Conservation (phyloP, 345 rosid genomes). For the Eucalyptus erythrocorys region DNA sequence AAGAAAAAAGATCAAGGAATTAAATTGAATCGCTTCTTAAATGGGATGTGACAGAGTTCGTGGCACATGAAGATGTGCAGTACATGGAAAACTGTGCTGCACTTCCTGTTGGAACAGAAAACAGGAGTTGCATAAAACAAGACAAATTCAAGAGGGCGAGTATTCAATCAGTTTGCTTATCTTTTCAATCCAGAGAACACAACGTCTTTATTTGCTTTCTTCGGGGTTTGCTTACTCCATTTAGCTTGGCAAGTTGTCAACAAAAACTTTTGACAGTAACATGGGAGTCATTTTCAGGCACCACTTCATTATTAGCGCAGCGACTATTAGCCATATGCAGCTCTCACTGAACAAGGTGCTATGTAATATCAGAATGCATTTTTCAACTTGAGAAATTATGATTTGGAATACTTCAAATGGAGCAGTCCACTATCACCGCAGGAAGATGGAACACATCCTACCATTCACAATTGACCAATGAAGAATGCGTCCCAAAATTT, state of each 20-base stretch:
- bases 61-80: not conserved
- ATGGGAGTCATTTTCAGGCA: not conserved
- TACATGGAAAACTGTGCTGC: not conserved
- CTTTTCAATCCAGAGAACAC: not conserved
- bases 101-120: not conserved
- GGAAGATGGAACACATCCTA: not conserved
- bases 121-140: not conserved
- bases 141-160: not conserved
- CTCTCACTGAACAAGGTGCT: not conserved
- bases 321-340: not conserved
- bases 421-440: not conserved
- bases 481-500: not conserved
- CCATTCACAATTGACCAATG: not conserved
- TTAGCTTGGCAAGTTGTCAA: not conserved
- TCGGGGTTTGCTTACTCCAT: not conserved
- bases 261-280: not conserved
- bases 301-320: not conserved
- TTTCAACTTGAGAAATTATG: not conserved
- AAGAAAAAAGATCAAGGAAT: not conserved
- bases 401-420: not conserved
- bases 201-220: not conserved
- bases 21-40: not conserved
- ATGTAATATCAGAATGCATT: not conserved
- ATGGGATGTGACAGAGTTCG: not conserved
- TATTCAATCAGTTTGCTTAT: not conserved